phyloP scores from a whole-genome alignment of 2,329 filamentous ascomycete genomes.

The Diplodia scrobiculata region DNA sequence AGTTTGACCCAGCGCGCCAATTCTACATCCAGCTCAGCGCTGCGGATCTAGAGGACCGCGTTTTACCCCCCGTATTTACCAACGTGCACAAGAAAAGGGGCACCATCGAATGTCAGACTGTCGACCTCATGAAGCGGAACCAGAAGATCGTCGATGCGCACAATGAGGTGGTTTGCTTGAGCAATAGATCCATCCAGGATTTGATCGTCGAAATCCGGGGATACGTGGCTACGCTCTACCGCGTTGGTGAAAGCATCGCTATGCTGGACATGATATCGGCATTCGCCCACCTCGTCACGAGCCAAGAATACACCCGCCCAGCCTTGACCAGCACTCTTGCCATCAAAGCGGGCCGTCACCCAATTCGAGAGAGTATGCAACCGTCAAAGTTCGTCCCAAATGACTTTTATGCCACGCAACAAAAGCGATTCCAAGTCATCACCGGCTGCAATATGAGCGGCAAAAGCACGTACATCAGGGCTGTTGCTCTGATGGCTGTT shows the following conservation, averaged over 20 bases:
- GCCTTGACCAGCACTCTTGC: constrained; percentile 69
- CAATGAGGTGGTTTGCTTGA: constrained; percentile 80
- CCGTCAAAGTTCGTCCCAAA: constrained; percentile 76
- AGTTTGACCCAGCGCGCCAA: constrained; percentile 74
- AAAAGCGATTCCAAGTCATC: constrained; percentile 85
- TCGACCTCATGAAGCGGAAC: constrained; percentile 79
- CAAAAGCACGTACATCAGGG: constrained; percentile 92
- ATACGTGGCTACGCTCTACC: constrained; percentile 74
- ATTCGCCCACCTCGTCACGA: constrained; percentile 65
- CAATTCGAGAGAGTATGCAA: constrained; percentile 74
- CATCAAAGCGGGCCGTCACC: constrained; percentile 74
- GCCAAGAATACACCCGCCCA: constrained; percentile 68
- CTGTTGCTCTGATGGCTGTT: constrained; percentile 78
- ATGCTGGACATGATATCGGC: constrained; percentile 73
- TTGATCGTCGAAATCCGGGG: constrained; percentile 72
- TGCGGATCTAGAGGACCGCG: constrained; percentile 62
- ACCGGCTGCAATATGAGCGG: constrained; percentile 97
- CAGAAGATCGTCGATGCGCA: constrained; percentile 73
- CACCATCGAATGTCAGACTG: constrained; percentile 82
- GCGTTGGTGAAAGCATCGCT: constrained; percentile 81
- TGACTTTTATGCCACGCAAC: constrained; percentile 79
- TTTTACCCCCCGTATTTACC: constrained; percentile 70
- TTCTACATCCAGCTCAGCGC: constrained; percentile 73
- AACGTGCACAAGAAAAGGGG: constrained; percentile 73
- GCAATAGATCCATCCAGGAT: constrained; percentile 72